These are phyloP conservation scores for Penicillium sp. DNA, from an alignment of 2,329 filamentous ascomycete genomes.

Conservation along the genomic window DNA sequence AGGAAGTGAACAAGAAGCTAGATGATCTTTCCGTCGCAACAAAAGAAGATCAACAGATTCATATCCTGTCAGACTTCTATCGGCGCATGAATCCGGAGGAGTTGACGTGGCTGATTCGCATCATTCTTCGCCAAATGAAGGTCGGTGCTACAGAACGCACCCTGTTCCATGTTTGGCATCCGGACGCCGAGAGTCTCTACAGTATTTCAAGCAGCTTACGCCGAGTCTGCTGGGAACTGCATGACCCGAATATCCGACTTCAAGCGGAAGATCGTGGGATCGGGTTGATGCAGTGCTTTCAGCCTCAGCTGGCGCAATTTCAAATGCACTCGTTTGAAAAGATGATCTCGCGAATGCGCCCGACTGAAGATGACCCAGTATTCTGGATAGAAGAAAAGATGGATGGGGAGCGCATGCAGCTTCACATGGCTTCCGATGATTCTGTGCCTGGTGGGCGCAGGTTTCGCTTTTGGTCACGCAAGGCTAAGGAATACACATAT, in stretches of 20 bases:
- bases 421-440: conserved; percentile 78
- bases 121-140: conserved; percentile 77
- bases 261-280: conserved; percentile 70
- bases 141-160: conserved; percentile 79
- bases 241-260: conserved; percentile 65
- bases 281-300: conserved; percentile 86
- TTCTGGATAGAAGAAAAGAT: conserved; percentile 99
- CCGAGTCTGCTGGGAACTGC: conserved; percentile 90
- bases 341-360: conserved; percentile 64
- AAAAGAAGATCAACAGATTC: conserved; percentile 76
- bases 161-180: conserved; percentile 75
- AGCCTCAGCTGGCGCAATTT: conserved; percentile 90
- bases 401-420: conserved; percentile 93
- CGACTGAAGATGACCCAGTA: conserved; percentile 62
- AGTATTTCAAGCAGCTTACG: conserved; percentile 86
- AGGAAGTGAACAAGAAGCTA: conserved; percentile 79
- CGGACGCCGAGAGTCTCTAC: conserved; percentile 70
- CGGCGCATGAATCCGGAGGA: conserved; percentile 88
- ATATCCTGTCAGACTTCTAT: conserved; percentile 79
- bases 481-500: conserved; percentile 93
- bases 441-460: conserved; percentile 60
- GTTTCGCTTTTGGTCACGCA: conserved; percentile 90
- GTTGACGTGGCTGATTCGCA: conserved; percentile 88
- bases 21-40: conserved; percentile 69
- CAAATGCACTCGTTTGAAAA: conserved; percentile 76